These are phyloP conservation scores for Thamnidium elegans DNA, from an alignment of 192 early-diverging fungal species.

Conservation along the genomic window DNA sequence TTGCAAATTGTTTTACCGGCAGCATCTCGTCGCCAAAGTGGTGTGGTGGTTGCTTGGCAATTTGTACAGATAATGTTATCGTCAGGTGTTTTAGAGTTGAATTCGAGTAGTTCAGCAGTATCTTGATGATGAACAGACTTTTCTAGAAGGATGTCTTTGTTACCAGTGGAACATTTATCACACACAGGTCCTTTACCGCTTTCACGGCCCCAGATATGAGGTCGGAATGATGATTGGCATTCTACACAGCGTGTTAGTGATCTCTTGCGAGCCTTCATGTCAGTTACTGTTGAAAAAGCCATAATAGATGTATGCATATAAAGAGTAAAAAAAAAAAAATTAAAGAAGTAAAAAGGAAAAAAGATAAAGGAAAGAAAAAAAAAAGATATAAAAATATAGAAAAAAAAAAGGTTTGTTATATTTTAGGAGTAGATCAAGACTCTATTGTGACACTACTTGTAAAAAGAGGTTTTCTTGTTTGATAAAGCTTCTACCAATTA, in stretches of 20 bases:
- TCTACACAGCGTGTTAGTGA: slow-evolving; percentile 31
- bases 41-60: slow-evolving; percentile 66
- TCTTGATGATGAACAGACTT: too few relatives aligned
- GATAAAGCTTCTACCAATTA: too few relatives aligned
- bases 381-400: slow-evolving; percentile 4
- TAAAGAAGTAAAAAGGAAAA: not conserved
- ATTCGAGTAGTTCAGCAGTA: slow-evolving; percentile 6
- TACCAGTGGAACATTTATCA: slow-evolving; percentile 21
- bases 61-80: slow-evolving; percentile 53
- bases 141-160: too few relatives aligned
- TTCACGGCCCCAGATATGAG: slow-evolving; percentile 25
- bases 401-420: slow-evolving; percentile 2
- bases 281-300: slow-evolving; percentile 11
- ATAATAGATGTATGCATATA: not conserved
- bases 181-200: slow-evolving; percentile 28
- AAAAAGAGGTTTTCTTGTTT: too few relatives aligned
- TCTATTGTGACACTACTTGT: too few relatives aligned
- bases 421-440: too few relatives aligned
- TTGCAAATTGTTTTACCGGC: slow-evolving; percentile 79
- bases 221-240: slow-evolving; percentile 25
- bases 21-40: slow-evolving; percentile 75
- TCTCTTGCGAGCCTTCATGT: slow-evolving; percentile 22
- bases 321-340: too few relatives aligned
- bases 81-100: not conserved
- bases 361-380: not conserved